A percentile compares a stretch with the other conserved stretches of the same genome.
Conservation (phyloP, 2,329 filamentous ascomycete genomes). For the Aspergillus thermomutatus region DNA sequence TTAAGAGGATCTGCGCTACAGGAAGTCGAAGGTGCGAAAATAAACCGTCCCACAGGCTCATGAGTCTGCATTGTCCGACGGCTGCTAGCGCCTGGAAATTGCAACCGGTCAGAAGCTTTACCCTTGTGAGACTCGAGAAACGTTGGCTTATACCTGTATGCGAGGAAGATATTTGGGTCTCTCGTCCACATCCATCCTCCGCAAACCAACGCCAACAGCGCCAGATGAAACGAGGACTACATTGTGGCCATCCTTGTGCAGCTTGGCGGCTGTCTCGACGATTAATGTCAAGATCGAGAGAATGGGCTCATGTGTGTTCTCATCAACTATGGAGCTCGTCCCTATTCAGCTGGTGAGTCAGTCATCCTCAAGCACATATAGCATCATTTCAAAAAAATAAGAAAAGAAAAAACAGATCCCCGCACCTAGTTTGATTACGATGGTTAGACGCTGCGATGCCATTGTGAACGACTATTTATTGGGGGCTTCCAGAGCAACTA, state of each 20-base stretch:
- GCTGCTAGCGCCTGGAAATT: constrained; percentile 72
- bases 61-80: constrained; percentile 91
- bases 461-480: constrained; percentile 17
- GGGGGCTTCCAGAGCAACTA: not conserved
- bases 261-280: constrained; percentile 85
- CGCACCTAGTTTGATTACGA: constrained; percentile 42
- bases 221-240: constrained; percentile 97
- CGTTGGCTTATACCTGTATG: constrained; percentile 60
- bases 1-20: constrained; percentile 90
- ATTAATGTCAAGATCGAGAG: constrained; percentile 88
- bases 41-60: constrained; percentile 91
- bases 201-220: constrained; percentile 89
- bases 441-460: constrained; percentile 27
- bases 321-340: constrained; percentile 98
- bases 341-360: constrained; percentile 53
- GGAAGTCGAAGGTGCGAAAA: constrained; percentile 86
- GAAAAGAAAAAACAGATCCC: constrained; percentile 15
- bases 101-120: constrained; percentile 5
- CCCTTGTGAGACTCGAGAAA: not conserved
- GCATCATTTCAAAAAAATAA: constrained; percentile 7
- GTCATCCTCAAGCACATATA: constrained; percentile 4
- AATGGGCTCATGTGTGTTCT: constrained; percentile 88
- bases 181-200: constrained; percentile 82
- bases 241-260: constrained; percentile 85
- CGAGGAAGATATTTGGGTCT: constrained; percentile 87